These are phyloP conservation scores for Ceratobasidium sp. DNA, from an alignment of 1,284 basidiomycete species.

Conservation along the genomic window DNA sequence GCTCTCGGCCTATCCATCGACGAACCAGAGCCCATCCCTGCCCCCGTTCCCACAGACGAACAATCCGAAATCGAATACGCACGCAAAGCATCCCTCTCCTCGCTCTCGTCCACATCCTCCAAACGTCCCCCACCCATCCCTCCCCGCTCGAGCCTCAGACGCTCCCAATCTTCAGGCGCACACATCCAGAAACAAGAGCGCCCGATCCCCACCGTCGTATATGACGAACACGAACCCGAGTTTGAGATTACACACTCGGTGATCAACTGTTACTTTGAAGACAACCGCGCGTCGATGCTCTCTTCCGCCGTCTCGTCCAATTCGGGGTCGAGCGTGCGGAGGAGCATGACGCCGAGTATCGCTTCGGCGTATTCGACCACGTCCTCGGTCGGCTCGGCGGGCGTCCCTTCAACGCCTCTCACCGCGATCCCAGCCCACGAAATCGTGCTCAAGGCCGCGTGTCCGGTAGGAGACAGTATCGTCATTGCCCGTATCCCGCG, in stretches of 20 bases:
- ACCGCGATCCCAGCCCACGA: neutral
- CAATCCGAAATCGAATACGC: conserved; percentile 20
- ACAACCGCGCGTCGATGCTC: conserved; percentile 1
- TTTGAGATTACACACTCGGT: conserved; percentile 33
- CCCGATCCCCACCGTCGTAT: neutral
- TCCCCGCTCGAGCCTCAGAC: conserved; percentile 25
- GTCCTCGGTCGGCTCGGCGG: neutral
- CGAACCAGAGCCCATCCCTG: neutral
- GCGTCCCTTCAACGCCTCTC: conserved; percentile 18
- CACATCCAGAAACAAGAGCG: neutral
- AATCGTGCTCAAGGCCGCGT: conserved; percentile 22
- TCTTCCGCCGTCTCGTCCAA: conserved; percentile 12
- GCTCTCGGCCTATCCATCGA: neutral
- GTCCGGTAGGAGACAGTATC: conserved; percentile 29
- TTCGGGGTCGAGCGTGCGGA: conserved; percentile 14
- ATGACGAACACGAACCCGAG: conserved; percentile 30
- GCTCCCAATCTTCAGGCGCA: neutral
- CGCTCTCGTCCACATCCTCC: conserved; percentile 22
- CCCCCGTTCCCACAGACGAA: neutral
- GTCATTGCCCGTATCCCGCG: conserved; percentile 17
- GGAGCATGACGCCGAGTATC: conserved; percentile 32
- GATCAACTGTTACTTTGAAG: conserved; percentile 15
- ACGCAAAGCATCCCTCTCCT: conserved; percentile 34
- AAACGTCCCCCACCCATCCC: conserved; percentile 19
- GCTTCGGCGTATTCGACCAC: conserved; percentile 27